Evolutionary conservation across 257 asterid species (phyloP).

Genomic region (Ehretia macrophylla): DNA sequence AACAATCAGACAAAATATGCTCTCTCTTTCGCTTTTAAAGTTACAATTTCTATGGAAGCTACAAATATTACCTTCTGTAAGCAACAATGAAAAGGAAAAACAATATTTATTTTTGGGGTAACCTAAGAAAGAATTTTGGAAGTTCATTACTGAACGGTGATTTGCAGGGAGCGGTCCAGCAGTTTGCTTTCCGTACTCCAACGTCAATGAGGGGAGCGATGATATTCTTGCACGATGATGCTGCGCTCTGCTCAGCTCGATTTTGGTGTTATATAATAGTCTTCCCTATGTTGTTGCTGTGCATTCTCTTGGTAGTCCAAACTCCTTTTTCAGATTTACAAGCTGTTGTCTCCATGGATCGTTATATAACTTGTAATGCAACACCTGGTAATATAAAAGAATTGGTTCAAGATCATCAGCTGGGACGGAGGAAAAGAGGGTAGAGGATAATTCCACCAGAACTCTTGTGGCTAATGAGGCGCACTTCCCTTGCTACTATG

Average conservation of each 20-base stretch:
- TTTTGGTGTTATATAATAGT: not conserved
- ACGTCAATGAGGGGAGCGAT: not conserved
- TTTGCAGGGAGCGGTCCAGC: no score
- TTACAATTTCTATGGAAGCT: not conserved
- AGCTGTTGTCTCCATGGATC: slow-evolving; percentile 74
- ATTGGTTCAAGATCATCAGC: slow-evolving; percentile 8
- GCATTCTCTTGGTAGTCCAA: slow-evolving; percentile 74
- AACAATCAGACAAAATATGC: not conserved
- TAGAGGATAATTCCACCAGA: no score
- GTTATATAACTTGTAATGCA: slow-evolving; percentile 86
- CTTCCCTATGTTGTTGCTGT: slow-evolving; percentile 23
- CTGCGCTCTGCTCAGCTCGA: not conserved
- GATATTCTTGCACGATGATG: not conserved
- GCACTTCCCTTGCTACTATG: no score
- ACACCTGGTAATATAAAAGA: slow-evolving; percentile 38
- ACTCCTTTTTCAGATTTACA: slow-evolving; percentile 34
- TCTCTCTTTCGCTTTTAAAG: not conserved
- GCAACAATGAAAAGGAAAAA: no score
- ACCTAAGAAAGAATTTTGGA: no score
- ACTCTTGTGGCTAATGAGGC: no score
- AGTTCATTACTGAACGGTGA: no score
- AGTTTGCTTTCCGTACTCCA: no score
- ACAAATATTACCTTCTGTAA: not conserved
- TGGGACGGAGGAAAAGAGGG: not conserved
- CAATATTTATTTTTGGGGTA: no score